Base-by-base conservation (phyloP, 176 grass and related monocot genomes). In the Bonia amplexicaulis region DNA sequence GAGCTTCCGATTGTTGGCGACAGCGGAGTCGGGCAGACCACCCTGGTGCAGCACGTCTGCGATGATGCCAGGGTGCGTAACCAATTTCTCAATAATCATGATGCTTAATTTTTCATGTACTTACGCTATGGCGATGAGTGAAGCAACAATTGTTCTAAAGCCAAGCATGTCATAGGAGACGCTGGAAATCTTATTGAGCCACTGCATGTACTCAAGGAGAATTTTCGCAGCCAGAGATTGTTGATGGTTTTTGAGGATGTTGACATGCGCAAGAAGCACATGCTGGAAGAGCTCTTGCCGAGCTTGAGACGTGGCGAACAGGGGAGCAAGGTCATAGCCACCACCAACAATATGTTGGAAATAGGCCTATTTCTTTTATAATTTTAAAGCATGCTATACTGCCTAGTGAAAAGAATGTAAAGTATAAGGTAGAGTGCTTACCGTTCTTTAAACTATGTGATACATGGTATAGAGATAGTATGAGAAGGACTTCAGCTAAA, bases 291-390 rank as follows among this genome's bases (percentile, higher is more conserved):
- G 31, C 45, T 88, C 2, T 29, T 88, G 65, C 54, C 3, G 4
- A 54, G 6, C 17, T 8, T 78, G 0, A 41, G 17, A 6, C 12
- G 67, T 9, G 72, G 53, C 2, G 40, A 22, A 22, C 6, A 6
- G 1, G 86, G 73, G 6, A 88, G 86, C 65, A 88, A 82, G 73
- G n/a, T 88, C 7, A 64, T 88, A 1, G 37, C 76, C 60, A 84
- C 71, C 1, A 55, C 46, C 0, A 66, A 13, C 47, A 67, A 31
- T 22, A 12, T 33, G 31, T 33, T 33, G 31, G 31, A 33, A 33
- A 33, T 33, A 33, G 31, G 3, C 31, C 31, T 33, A 33, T 33
- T 33, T 33, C 31, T 3, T 33, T 33, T 33, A 33, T 33, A 33
- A 33, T 33, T 33, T 33, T 33, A 33, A 33, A 33, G 3, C 31